A percentile compares a stretch with the other conserved stretches of the same genome.
Conservation (phyloP, 1,284 basidiomycete species). For the Pyrrhoderma lamaoense region DNA sequence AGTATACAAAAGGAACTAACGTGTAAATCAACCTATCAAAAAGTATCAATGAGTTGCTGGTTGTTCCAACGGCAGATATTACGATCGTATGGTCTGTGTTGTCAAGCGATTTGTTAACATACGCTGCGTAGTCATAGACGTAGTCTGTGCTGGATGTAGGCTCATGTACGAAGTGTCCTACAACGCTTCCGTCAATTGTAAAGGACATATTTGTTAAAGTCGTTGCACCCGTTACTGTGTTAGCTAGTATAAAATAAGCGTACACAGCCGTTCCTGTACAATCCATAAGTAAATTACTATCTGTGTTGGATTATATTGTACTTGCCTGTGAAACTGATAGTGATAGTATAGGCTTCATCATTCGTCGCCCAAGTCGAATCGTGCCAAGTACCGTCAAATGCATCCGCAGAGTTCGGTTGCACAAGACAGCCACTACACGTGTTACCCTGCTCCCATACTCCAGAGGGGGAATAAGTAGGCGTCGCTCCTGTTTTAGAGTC, state of each 20-base stretch:
- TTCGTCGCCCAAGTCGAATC: slow-evolving; percentile 3
- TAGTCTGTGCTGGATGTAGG: slow-evolving; percentile 7
- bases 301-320: neutral
- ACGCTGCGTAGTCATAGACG: slow-evolving; percentile 7
- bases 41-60: neutral
- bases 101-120: neutral
- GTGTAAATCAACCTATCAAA: slow-evolving; percentile 14
- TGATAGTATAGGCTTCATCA: neutral
- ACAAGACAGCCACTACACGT: neutral
- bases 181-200: slow-evolving; percentile 9
- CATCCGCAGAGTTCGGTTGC: neutral
- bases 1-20: neutral
- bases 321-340: slow-evolving; percentile 11
- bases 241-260: slow-evolving; percentile 13
- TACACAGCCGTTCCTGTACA: slow-evolving; percentile 16
- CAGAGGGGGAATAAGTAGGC: slow-evolving; percentile 5
- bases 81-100: slow-evolving; percentile 7
- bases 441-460: slow-evolving; percentile 3
- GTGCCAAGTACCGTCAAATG: slow-evolving; percentile 22
- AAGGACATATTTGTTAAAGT: slow-evolving; percentile 8
- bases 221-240: neutral
- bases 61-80: slow-evolving; percentile 2
- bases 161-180: slow-evolving; percentile 9
- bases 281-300: neutral
- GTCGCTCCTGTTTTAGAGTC: slow-evolving; percentile 7